Evolutionary conservation across 495 filamentous ascomycete species (phyloP), one percentile per base, ranked within the genome.

Genomic region (Xylaria palmicola): DNA sequence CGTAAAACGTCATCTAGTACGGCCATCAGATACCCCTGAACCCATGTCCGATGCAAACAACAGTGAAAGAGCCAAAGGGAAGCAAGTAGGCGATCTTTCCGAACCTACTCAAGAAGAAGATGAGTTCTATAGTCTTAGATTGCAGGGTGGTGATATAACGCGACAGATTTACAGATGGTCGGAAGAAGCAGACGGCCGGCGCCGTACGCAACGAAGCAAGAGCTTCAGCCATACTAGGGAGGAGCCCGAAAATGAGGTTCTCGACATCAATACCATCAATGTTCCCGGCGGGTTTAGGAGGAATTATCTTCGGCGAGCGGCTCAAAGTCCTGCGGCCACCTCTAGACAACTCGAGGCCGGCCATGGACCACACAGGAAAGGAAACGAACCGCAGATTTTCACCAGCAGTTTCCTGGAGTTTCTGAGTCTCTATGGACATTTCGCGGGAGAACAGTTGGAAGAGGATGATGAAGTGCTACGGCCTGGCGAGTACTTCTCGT

Each of bases 371-470:
- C 68, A 69, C 51, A 74, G 73, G 26, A 51, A 62, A 19, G 67
- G 73, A 43, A 75, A 67, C 8, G 81, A 80, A 24, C 85, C 85
- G 37, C 86, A 84, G 51, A 77, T 96, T 15, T 85, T 97, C 44
- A 95, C 94, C 12, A 90, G 74, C 64, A 98, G 88, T 74, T 98
- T 98, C 67, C 85, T 97, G 44, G 95, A 98, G 70, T 98, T 98
- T 65, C 72, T 98, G 51, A 92, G 89, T 7, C 79, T 98, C 15
- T 97, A 97, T 65, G 94, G 95, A 4, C 95, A 98, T 75, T 98
- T 98, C 72, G 94, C 94, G 15, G 94, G 94, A 68, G 94, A 98
- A 74, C 86, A 95, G 69, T 81, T 98, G 6, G 92, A 97, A 72
- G 92, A 97, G 69, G 94, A 97, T 65, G 93, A 98, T 57, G 93